These are phyloP conservation scores for Plasmodium malariae DNA, from an alignment of 169 alveolate species.

Conservation along the genomic window DNA sequence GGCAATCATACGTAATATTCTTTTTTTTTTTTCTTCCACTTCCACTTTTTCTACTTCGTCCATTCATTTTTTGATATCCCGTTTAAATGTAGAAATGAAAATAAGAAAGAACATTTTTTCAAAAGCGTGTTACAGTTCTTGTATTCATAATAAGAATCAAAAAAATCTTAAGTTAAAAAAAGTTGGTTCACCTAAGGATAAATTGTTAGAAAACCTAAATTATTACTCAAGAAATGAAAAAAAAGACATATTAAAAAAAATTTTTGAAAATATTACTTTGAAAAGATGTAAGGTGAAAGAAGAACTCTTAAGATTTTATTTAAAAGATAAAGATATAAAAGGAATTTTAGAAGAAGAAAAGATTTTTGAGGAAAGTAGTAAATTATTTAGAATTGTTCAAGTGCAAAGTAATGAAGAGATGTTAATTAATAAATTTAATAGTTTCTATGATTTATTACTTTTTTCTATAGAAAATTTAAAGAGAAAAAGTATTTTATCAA, in stretches of 20 bases:
- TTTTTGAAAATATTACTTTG: constrained; percentile 47
- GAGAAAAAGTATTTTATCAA: not conserved
- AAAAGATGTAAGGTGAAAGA: constrained; percentile 19
- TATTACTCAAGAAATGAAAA: constrained; percentile 70
- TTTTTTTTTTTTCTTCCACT: constrained; percentile 11
- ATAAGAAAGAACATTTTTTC: constrained; percentile 7
- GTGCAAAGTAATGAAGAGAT: constrained; percentile 56
- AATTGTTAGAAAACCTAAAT: constrained; percentile 17
- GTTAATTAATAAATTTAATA: constrained; percentile 56
- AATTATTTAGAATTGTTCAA: constrained; percentile 29
- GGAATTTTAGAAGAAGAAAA: constrained; percentile 46
- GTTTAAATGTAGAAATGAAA: constrained; percentile 27
- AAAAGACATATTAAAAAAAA: constrained; percentile 35
- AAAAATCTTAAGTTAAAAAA: not conserved
- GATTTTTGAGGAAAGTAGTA: constrained; percentile 29
- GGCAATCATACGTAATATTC: not conserved
- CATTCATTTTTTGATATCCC: not conserved
- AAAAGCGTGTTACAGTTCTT: not conserved
- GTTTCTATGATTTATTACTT: constrained; percentile 53
- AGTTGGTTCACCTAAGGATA: not conserved
- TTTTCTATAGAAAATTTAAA: constrained; percentile 42
- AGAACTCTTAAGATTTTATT: constrained; percentile 21
- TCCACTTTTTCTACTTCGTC: not conserved
- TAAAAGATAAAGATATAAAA: constrained; percentile 58
- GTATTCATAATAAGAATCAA: not conserved